Evolutionary conservation across 345 rosid genomes (phyloP), one percentile per base, ranked within the genome.

Genomic region (Noccaea caerulescens): DNA sequence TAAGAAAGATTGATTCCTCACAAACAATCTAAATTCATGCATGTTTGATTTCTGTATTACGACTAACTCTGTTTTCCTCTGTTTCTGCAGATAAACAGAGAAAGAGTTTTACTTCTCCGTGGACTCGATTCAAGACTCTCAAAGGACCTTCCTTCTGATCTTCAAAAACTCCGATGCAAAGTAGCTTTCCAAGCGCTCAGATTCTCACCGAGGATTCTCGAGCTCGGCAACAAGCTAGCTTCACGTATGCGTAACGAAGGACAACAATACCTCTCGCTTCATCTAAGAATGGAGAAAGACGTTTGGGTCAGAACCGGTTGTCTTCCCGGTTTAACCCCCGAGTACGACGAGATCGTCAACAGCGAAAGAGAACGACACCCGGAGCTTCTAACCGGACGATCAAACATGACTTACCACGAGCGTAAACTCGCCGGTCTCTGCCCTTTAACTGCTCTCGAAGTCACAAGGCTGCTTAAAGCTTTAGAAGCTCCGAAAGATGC

Each of bases 261-360:
- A 66, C 93, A 97, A 1, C 93, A 97, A 1, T 94, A 92, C 54
- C 81, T 92, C 41, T 90, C 97, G 49, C 94, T 94, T 59, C 99
- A 92, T 80, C 79, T 89, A 27, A 78, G 97, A 42, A 83, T 91
- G 93, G 98, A 94, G 83, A 89, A 92, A 80, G 98, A 89, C 64
- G 98, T 91, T 10, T 92, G 98, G 98, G 97, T 94, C 73, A 86
- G 98, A 77, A 92, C 97, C 6, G 97, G 97, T 58, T 94, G 99
- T 76, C 89, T 90, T 10, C 98, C 91, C 6, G 98, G 98, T 70
- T 78, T 89, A 68, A 85, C 79, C 72, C 82, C 78, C 0, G 80
- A 87, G 55, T 92, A 80, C 62, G 96, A 95, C 55, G 97, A 88
- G 54, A 86, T 90, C 9, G 81, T 95, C 16, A 79, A 77, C 65